Base-by-base conservation (phyloP, 2,329 filamentous ascomycete species). In the Aschersonia sp. region DNA sequence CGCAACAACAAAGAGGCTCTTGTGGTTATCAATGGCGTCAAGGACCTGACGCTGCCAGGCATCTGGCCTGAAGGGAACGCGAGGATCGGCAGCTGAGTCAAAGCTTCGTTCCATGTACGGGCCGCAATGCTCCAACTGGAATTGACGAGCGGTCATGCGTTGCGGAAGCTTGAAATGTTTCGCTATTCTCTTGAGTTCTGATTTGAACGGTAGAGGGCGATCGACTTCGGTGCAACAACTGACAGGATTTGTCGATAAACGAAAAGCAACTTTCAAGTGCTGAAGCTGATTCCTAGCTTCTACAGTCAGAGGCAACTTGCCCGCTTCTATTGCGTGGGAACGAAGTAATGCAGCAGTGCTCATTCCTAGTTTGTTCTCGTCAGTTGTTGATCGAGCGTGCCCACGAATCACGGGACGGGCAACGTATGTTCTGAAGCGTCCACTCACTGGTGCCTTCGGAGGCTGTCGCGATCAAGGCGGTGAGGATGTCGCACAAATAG, bases 21-120 rank as follows among this genome's bases (percentile, higher is more conserved):
- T 75, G 47, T 84, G 70, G 0, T 71, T 72, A 59, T 91, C 85
- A 40, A 89, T 80, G 40, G 78, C 75, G 52, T 91, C 82, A 1
- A 91, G 69, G 0, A 89, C 84, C 40, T 77, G 70, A 48, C 82
- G 68, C 62, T 91, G 85, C 85, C 85, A 91, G 3, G 74, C 76
- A 65, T 91, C 85, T 1, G 85, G 85, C 4, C 80, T 65, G 58
- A 91, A 91, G 2, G 66, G 61, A 0, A 87, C 84, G 50, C 85
- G 75, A n/a, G 69, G 52, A 58, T 89, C 85, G 0, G 77, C 73
- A 9, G 68, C 68, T 0, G 84, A 80, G 55, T 85, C 81, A 56
- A 88, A 83, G 53, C 74, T 80, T n/a, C 84, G 72, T 55, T 89
- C 84, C 61, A 89, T 73, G 56, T 84, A 88, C 0, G 84, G 84